Evolutionary conservation across 2,329 filamentous ascomycete genomes (phyloP).

Genomic region (Exophiala lecanii-corni): DNA sequence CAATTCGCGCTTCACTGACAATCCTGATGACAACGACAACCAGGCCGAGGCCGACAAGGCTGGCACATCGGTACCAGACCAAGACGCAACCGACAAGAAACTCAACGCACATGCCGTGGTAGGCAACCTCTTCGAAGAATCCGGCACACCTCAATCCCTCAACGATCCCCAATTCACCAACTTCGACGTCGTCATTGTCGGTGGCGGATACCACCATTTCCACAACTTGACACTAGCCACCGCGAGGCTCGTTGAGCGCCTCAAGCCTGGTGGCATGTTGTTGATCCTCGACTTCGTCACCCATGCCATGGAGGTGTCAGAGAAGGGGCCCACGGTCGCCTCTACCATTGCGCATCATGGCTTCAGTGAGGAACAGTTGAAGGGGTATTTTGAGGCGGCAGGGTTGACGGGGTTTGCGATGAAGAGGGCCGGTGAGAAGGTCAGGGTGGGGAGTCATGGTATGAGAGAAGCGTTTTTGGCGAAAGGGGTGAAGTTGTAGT

Average conservation of each 20-base stretch:
- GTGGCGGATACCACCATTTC: constrained; percentile 64
- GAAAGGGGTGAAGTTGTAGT: constrained; percentile 17
- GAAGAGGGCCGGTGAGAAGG: constrained; percentile 17
- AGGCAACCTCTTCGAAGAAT: constrained; percentile 52
- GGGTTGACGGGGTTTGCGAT: constrained; percentile 42
- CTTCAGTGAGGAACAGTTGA: constrained; percentile 58
- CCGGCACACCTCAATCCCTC: constrained; percentile 46
- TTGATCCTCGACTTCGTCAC: constrained; percentile 65
- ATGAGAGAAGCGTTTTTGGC: constrained; percentile 24
- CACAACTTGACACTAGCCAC: constrained; percentile 59
- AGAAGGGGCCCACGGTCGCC: constrained; percentile 32
- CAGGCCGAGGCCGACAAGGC: constrained; percentile 50
- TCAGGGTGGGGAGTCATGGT: constrained; percentile 13
- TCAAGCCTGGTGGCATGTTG: constrained; percentile 62
- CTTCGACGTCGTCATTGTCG: constrained; percentile 65
- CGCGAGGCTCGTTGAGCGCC: constrained; percentile 54
- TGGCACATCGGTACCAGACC: constrained; percentile 34
- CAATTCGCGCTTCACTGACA: constrained; percentile 51
- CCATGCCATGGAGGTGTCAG: constrained; percentile 36
- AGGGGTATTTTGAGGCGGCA: constrained; percentile 58
- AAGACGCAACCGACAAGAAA: constrained; percentile 4
- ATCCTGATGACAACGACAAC: constrained; percentile 33
- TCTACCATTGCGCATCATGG: constrained; percentile 62
- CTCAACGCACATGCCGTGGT: constrained; percentile 23
- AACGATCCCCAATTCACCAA: constrained; percentile 58